Percentiles rank a stretch among this genome's conserved stretches.
Evolutionary conservation across 2,329 filamentous ascomycete genomes (phyloP).

Genomic region (Teratosphaeria epicoccoides): DNA sequence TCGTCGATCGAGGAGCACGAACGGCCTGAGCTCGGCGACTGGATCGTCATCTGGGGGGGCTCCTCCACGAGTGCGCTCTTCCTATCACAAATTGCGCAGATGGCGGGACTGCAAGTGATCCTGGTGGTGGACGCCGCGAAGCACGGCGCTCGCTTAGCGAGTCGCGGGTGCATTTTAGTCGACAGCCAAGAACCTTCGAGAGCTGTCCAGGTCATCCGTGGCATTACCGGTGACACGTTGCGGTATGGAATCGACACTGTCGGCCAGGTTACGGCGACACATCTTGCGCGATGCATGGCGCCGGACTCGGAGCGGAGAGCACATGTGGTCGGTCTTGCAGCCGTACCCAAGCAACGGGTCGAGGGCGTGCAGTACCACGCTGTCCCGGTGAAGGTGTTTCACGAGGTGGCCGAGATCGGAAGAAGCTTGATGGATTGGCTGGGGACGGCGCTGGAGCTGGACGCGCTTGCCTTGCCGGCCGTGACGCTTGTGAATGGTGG

Average conservation of each 20-base stretch:
- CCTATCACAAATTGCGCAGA: slow-evolving; percentile 28
- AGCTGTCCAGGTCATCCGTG: slow-evolving; percentile 26
- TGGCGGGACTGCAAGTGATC: slow-evolving; percentile 27
- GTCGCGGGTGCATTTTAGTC: background rate
- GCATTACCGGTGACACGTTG: slow-evolving; percentile 17
- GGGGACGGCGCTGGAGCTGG: background rate
- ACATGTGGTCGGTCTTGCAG: slow-evolving; percentile 55
- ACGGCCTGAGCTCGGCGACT: slow-evolving; percentile 6
- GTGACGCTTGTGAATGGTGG: background rate
- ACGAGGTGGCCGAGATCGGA: slow-evolving; percentile 33
- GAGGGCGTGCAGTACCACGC: slow-evolving; percentile 46
- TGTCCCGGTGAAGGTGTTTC: slow-evolving; percentile 64
- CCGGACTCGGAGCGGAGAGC: background rate
- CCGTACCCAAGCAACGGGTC: slow-evolving; percentile 47
- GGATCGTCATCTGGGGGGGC: slow-evolving; percentile 32
- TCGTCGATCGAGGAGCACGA: slow-evolving; percentile 4
- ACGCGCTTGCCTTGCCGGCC: background rate
- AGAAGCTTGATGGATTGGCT: background rate
- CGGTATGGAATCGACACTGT: slow-evolving; percentile 31
- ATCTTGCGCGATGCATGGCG: background rate
- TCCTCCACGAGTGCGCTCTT: slow-evolving; percentile 33
- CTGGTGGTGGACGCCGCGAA: slow-evolving; percentile 23
- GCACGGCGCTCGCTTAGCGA: slow-evolving; percentile 21
- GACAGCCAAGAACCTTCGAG: background rate
- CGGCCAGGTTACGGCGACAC: slow-evolving; percentile 25